Conservation (phyloP, 164 flowering plant species). For the Liriodendron chinense region DNA sequence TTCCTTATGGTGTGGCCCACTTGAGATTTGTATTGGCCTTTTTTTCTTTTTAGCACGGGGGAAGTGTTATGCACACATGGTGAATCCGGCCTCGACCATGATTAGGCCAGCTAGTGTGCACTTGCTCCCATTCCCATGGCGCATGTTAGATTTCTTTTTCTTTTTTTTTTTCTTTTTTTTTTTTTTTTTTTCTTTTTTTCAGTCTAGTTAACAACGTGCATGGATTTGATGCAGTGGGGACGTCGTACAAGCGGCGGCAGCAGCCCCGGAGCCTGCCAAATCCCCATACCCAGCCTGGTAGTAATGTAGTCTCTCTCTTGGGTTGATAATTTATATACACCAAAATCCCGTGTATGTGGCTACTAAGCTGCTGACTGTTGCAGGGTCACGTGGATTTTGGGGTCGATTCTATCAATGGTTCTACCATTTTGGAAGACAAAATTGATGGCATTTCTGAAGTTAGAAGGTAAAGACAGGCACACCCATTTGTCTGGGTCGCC, state of each 20-base stretch:
- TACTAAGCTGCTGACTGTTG: not conserved
- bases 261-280: not conserved
- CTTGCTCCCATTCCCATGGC: not conserved
- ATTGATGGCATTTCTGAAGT: not conserved
- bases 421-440: slow-evolving; percentile 2
- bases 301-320: not conserved
- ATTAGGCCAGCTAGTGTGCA: not conserved
- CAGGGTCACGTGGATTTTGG: not conserved
- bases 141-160: not conserved
- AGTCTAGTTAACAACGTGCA: not conserved
- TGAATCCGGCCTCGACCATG: too few species aligned
- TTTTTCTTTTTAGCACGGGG: too few species aligned
- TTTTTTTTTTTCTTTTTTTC: not conserved
- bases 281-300: not conserved
- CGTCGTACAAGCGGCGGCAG: not conserved
- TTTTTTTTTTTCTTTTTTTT: not conserved
- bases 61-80: too few species aligned
- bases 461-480: not conserved
- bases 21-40: too few species aligned
- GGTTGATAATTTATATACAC: not conserved
- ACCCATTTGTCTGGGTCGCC: too few species aligned
- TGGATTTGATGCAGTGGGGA: not conserved
- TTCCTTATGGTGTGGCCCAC: too few species aligned
- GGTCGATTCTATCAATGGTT: not conserved
- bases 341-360: not conserved